Percentiles rank a stretch among this genome's conserved stretches.
Evolutionary conservation across 441 rosid species (phyloP).

Genomic region (Flueggea neowawraea): DNA sequence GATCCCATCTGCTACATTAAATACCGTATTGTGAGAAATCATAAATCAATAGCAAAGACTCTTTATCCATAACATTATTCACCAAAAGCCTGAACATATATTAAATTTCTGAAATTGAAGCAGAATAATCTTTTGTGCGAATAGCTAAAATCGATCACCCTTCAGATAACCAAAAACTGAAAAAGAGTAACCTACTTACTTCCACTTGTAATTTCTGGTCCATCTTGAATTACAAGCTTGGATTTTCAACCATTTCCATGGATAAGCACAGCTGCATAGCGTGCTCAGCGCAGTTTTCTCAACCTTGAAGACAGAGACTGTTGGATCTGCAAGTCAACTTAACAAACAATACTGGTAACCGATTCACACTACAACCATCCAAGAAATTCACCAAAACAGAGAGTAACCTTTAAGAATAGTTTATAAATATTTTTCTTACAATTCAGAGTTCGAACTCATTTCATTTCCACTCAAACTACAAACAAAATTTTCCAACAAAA

Average conservation of each 20-base stretch:
- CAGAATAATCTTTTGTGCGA: neutral
- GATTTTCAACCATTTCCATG: conserved; percentile 19
- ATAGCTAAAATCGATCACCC: neutral
- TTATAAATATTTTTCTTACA: too few species aligned
- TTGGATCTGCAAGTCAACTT: conserved; percentile 19
- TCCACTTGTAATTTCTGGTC: conserved; percentile 42
- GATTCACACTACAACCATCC: neutral
- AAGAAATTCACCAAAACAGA: too few species aligned
- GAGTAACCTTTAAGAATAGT: too few species aligned
- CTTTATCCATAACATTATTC: neutral
- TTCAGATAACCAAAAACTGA: neutral
- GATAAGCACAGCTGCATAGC: conserved; percentile 13
- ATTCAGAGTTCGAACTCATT: too few species aligned
- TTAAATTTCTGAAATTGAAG: neutral
- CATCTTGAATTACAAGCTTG: conserved; percentile 39
- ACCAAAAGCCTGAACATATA: neutral
- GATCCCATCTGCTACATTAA: conserved; percentile 72
- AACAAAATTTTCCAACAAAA: too few species aligned
- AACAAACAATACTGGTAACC: conserved; percentile 3
- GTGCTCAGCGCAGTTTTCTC: conserved; percentile 11
- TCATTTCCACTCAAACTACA: too few species aligned
- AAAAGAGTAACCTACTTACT: conserved; percentile 36
- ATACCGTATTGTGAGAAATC: conserved; percentile 6
- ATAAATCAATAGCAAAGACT: neutral
- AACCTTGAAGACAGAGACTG: conserved; percentile 11